Conservation (phyloP, 768 basidiomycete genomes). For the Sutorius australiensis region DNA sequence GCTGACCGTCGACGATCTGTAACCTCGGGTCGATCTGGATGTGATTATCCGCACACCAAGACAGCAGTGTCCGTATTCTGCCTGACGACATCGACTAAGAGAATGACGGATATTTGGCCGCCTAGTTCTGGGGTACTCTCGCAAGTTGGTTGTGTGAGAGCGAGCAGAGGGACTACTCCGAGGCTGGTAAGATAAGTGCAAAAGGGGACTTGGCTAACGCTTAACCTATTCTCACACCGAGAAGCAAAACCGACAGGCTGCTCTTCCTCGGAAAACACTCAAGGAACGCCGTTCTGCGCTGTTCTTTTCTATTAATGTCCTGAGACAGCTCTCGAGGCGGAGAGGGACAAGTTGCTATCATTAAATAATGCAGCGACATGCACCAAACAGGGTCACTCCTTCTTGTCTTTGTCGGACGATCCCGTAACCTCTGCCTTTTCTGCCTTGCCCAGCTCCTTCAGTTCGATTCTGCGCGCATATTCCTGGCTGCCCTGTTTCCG, state of each 20-base stretch:
- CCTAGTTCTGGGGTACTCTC: background rate
- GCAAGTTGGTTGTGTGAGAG: background rate
- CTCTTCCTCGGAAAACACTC: background rate
- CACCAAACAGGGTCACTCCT: slow-evolving; percentile 17
- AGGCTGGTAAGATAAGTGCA: slow-evolving; percentile 21
- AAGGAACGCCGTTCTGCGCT: background rate
- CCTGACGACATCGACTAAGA: slow-evolving; percentile 18
- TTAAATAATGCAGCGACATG: slow-evolving; percentile 4
- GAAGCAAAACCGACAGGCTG: background rate
- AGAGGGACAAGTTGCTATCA: background rate
- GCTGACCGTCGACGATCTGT: slow-evolving; percentile 25
- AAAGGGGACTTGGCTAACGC: slow-evolving; percentile 23
- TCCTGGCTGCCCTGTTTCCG: slow-evolving; percentile 75
- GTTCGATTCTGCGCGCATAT: slow-evolving; percentile 67
- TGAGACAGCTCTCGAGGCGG: background rate
- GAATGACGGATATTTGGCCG: background rate
- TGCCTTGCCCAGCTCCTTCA: slow-evolving; percentile 40
- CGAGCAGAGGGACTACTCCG: slow-evolving; percentile 11
- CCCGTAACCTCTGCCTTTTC: slow-evolving; percentile 23
- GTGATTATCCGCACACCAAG: slow-evolving; percentile 48
- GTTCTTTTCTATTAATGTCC: slow-evolving; percentile 6
- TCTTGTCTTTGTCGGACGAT: slow-evolving; percentile 29
- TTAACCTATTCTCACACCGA: slow-evolving; percentile 5
- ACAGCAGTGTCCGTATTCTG: slow-evolving; percentile 28
- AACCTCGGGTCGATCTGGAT: slow-evolving; percentile 47